phyloP scores from a whole-genome alignment of 495 filamentous ascomycete genomes.

The Hypomontagnella submonticulosa region DNA sequence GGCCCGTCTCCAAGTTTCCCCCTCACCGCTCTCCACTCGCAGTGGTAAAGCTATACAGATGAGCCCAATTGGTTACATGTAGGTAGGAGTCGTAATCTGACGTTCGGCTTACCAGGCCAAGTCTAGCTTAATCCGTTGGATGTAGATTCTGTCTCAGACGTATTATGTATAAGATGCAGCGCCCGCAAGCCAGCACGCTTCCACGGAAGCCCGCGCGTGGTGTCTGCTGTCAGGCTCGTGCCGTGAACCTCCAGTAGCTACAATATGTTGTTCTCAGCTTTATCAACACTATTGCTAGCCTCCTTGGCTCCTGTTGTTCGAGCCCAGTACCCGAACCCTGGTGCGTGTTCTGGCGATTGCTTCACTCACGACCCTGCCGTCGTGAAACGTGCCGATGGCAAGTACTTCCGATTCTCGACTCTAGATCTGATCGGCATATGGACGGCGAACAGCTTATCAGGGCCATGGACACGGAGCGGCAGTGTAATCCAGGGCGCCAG shows the following conservation, averaged over 20 bases:
- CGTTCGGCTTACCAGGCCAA: conserved; percentile 5
- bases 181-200: conserved; percentile 21
- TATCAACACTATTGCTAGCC: conserved; percentile 18
- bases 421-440: conserved; percentile 65
- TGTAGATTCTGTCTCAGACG: conserved; percentile 4
- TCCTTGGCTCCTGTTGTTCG: conserved; percentile 18
- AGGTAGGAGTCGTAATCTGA: conserved; percentile 10
- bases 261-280: conserved; percentile 24
- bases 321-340: conserved; percentile 54
- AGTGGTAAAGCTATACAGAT: conserved; percentile 6
- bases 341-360: conserved; percentile 63
- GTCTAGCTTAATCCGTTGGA: conserved; percentile 9
- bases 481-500: conserved; percentile 62
- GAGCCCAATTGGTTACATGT: neutral
- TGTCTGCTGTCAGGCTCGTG: conserved; percentile 2
- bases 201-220: conserved; percentile 5
- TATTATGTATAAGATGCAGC: conserved; percentile 29
- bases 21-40: neutral
- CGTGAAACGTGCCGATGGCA: conserved; percentile 64
- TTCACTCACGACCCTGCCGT: conserved; percentile 65
- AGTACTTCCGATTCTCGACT: conserved; percentile 74
- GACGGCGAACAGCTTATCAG: conserved; percentile 62
- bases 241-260: conserved; percentile 2
- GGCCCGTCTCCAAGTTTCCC: neutral
- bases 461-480: conserved; percentile 68